Evolutionary conservation across 306 rosid genomes (phyloP).

Genomic region (Pterocarpus santalinus): DNA sequence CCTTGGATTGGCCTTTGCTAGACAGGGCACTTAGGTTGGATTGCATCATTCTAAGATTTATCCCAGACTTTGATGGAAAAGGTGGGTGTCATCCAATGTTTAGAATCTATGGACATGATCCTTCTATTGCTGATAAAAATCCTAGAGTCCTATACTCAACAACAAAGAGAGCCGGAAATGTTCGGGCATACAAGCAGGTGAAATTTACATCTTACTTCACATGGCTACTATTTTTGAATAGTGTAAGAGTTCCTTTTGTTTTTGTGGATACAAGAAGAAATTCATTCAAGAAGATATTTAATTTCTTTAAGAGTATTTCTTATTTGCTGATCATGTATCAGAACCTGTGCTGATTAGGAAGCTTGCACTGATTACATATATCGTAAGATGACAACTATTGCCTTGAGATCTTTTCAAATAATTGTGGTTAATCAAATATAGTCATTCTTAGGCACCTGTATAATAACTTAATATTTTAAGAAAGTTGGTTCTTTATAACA

Average conservation of each 20-base stretch:
- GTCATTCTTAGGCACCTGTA: background rate
- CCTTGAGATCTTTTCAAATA: background rate
- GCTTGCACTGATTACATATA: background rate
- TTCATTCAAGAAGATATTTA: background rate
- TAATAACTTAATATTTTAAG: too few species aligned
- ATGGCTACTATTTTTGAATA: background rate
- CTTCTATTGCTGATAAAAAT: slow-evolving; percentile 55
- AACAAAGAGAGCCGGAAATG: slow-evolving; percentile 51
- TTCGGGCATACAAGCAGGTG: slow-evolving; percentile 71
- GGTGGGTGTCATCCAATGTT: slow-evolving; percentile 72
- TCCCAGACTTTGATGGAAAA: slow-evolving; percentile 64
- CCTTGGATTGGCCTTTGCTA: slow-evolving; percentile 69
- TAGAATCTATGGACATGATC: slow-evolving; percentile 74
- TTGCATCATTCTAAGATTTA: slow-evolving; percentile 67
- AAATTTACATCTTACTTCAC: slow-evolving; percentile 24
- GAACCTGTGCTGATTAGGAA: background rate
- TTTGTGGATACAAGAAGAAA: slow-evolving; percentile 7
- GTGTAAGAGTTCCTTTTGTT: background rate
- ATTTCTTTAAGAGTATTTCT: slow-evolving; percentile 21
- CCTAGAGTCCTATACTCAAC: slow-evolving; percentile 64
- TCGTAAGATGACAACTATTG: background rate
- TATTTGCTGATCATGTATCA: background rate
- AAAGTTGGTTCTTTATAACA: too few species aligned
- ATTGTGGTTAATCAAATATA: background rate
- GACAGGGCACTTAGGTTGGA: slow-evolving; percentile 74